Percentiles rank a stretch among this genome's conserved stretches.
Evolutionary conservation across 2,329 filamentous ascomycete genomes (phyloP).

Genomic region (Ophiosphaerella korrae): DNA sequence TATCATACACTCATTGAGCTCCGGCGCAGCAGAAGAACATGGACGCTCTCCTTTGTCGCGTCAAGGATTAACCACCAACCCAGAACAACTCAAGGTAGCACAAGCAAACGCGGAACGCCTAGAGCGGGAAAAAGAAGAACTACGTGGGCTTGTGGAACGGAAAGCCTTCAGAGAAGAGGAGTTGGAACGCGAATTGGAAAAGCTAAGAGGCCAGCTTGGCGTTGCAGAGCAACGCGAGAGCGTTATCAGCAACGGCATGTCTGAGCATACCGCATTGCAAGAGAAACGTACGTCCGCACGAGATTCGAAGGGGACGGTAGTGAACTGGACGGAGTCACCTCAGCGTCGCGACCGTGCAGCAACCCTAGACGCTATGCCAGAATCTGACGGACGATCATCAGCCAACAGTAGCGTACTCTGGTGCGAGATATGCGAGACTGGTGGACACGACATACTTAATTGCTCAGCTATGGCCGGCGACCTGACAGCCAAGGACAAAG

Average conservation of each 20-base stretch:
- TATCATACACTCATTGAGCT: slow-evolving; percentile 93
- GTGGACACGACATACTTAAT: slow-evolving; percentile 90
- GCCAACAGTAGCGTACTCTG: slow-evolving; percentile 76
- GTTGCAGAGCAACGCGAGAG: slow-evolving; percentile 56
- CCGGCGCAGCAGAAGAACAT: slow-evolving; percentile 62
- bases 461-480: slow-evolving; percentile 84
- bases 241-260: slow-evolving; percentile 58
- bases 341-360: slow-evolving; percentile 44
- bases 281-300: slow-evolving; percentile 63
- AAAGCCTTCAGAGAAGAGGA: slow-evolving; percentile 81
- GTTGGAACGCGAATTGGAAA: slow-evolving; percentile 79
- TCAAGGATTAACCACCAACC: slow-evolving; percentile 31
- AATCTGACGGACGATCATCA: slow-evolving; percentile 63
- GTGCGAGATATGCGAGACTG: slow-evolving; percentile 95
- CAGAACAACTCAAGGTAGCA: slow-evolving; percentile 61
- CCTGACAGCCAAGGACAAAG: slow-evolving; percentile 36
- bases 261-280: slow-evolving; percentile 52
- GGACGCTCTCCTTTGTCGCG: slow-evolving; percentile 39
- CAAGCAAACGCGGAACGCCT: slow-evolving; percentile 69
- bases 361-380: slow-evolving; percentile 68
- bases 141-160: slow-evolving; percentile 73
- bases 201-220: slow-evolving; percentile 51
- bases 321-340: slow-evolving; percentile 56
- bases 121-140: slow-evolving; percentile 79
- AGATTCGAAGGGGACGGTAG: slow-evolving; percentile 70